These are phyloP conservation scores for Dalbergia oliveri DNA, from an alignment of 306 rosid species.

Conservation along the genomic window DNA sequence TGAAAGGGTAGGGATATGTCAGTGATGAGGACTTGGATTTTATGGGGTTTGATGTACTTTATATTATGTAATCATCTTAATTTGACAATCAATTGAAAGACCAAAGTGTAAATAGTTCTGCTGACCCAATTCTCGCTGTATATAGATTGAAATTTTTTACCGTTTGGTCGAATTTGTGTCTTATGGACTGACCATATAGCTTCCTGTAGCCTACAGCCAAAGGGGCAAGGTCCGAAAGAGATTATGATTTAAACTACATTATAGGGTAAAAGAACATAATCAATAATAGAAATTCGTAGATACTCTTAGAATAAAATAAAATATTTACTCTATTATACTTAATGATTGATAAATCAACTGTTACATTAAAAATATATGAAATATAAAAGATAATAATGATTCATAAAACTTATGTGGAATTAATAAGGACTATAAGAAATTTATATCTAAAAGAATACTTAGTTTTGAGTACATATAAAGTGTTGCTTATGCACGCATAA, in stretches of 20 bases:
- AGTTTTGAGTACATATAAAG: too few species aligned
- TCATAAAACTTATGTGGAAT: too few species aligned
- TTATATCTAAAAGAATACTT: too few species aligned
- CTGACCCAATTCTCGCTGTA: constrained; percentile 7
- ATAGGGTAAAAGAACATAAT: too few species aligned
- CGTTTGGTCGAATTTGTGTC: constrained; percentile 4
- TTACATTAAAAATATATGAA: too few species aligned
- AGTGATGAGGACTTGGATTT: constrained; percentile 20
- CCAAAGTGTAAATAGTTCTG: constrained; percentile 47
- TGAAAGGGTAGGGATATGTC: constrained; percentile 47
- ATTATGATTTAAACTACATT: not conserved
- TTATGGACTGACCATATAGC: not conserved
- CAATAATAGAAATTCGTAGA: too few species aligned
- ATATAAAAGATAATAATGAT: too few species aligned
- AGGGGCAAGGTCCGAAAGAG: not conserved
- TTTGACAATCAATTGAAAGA: constrained; percentile 42
- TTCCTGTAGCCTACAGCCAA: not conserved
- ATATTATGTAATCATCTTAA: constrained; percentile 48
- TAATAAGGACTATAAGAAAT: too few species aligned
- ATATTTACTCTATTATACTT: too few species aligned
- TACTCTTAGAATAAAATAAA: too few species aligned
- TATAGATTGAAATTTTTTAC: constrained; percentile 4
- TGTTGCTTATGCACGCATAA: too few species aligned
- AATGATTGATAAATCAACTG: too few species aligned
- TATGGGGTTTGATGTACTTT: constrained; percentile 55